phyloP scores from a whole-genome alignment of 148 eudicot genomes.

The Rhododendron henanense region DNA sequence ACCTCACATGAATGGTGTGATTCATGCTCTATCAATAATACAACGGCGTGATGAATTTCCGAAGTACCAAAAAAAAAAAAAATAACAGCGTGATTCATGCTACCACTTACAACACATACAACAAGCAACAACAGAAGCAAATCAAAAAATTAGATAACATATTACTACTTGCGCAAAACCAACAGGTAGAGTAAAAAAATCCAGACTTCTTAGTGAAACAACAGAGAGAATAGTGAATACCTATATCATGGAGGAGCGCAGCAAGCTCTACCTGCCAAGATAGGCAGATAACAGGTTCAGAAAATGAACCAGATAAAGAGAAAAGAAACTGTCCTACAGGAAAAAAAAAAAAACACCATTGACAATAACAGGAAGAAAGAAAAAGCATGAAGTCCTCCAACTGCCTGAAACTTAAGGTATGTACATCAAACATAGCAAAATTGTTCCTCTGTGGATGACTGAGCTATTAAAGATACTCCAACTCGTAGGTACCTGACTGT shows the following conservation, averaged over 20 bases:
- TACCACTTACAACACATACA: background rate
- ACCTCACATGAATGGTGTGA: background rate
- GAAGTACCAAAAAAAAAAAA: too few relatives aligned
- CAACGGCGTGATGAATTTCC: background rate
- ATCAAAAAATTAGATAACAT: background rate
- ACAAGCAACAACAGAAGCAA: background rate
- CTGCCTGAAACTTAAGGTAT: background rate
- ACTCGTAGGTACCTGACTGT: background rate
- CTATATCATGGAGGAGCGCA: slow-evolving; percentile 95
- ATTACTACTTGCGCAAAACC: background rate
- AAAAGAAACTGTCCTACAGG: background rate
- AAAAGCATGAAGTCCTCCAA: background rate
- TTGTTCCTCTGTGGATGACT: background rate
- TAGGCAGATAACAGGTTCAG: slow-evolving; percentile 3
- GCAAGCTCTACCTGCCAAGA: slow-evolving; percentile 81
- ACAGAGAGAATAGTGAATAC: slow-evolving; percentile 23
- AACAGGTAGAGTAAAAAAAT: background rate
- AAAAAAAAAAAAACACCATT: background rate
- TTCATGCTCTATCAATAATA: background rate
- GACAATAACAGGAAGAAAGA: background rate
- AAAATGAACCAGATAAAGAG: background rate
- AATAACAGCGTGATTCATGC: background rate
- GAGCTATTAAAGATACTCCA: background rate
- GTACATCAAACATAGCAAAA: background rate
- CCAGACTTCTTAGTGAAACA: background rate